phyloP scores from a whole-genome alignment of 257 asterid species.

The Solanum dulcamara region DNA sequence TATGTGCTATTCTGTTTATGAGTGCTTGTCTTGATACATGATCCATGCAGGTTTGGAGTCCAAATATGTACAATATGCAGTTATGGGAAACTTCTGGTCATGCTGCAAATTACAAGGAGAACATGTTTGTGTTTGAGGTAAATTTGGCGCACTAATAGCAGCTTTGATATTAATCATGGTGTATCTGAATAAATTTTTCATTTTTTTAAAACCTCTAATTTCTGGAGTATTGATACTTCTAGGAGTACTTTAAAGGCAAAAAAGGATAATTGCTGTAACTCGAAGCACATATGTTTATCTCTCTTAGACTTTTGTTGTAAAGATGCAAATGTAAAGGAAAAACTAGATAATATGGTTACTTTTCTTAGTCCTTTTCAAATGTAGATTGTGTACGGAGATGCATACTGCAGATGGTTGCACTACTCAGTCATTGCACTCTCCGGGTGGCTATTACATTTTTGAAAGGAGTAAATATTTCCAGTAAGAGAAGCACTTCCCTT shows the following conservation, averaged over 20 bases:
- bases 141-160: not conserved
- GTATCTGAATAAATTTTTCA: not conserved
- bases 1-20: not conserved
- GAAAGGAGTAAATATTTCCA: not conserved
- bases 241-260: not conserved
- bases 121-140: constrained; percentile 95
- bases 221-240: not conserved
- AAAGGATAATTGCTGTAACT: not conserved
- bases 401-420: not conserved
- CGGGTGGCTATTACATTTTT: not conserved
- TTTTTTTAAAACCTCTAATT: not conserved
- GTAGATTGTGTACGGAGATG: not conserved
- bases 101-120: constrained; percentile 98
- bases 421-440: not conserved
- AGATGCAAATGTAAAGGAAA: not conserved
- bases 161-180: not conserved
- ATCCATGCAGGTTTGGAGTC: constrained; percentile 60
- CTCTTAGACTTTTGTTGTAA: not conserved
- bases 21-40: constrained; percentile 6
- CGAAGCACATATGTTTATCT: not conserved
- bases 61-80: constrained; percentile 94
- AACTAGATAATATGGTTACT: no score
- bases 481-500: not conserved
- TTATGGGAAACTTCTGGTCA: constrained; percentile 99
- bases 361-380: not conserved